Percentiles rank a stretch among this genome's conserved stretches.
Evolutionary conservation across 2,329 filamentous ascomycete genomes (phyloP).

Genomic region (Epichloe elymi): DNA sequence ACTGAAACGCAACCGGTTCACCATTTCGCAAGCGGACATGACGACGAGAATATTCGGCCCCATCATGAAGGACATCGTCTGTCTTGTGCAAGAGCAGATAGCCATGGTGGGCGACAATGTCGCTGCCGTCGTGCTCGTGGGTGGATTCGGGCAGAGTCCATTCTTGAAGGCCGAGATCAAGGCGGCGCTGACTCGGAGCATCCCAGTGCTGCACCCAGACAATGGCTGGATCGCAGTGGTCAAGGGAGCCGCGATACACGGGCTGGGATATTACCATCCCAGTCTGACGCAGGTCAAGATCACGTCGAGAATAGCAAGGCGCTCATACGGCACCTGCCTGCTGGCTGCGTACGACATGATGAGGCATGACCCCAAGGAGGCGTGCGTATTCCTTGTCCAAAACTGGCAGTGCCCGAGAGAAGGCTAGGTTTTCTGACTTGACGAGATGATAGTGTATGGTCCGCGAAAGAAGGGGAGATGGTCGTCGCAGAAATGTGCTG

Average conservation of each 20-base stretch:
- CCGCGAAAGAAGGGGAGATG: slow-evolving; percentile 23
- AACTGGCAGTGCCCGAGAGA: too few relatives aligned
- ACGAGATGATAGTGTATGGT: slow-evolving; percentile 19
- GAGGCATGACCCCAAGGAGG: slow-evolving; percentile 23
- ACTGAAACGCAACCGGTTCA: slow-evolving; percentile 17
- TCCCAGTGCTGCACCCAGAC: slow-evolving; percentile 33
- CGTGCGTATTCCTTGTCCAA: slow-evolving; percentile 14
- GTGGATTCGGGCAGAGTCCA: slow-evolving; percentile 33
- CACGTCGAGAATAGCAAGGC: slow-evolving; percentile 22
- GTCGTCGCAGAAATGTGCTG: slow-evolving; percentile 26
- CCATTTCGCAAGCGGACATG: slow-evolving; percentile 43
- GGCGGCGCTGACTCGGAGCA: slow-evolving; percentile 19
- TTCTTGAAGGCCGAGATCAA: slow-evolving; percentile 30
- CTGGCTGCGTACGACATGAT: slow-evolving; percentile 22
- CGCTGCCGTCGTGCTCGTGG: slow-evolving; percentile 32
- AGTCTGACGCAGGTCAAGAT: slow-evolving; percentile 17
- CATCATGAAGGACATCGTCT: slow-evolving; percentile 29
- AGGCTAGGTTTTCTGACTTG: too few relatives aligned
- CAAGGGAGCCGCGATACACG: slow-evolving; percentile 34
- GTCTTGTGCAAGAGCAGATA: slow-evolving; percentile 28
- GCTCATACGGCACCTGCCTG: slow-evolving; percentile 24
- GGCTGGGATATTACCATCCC: slow-evolving; percentile 19
- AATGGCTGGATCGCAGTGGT: slow-evolving; percentile 38
- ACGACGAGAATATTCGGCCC: slow-evolving; percentile 40
- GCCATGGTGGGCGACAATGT: slow-evolving; percentile 21